phyloP scores from a whole-genome alignment of 2,329 filamentous ascomycete genomes.

The Ascochyta fabae region DNA sequence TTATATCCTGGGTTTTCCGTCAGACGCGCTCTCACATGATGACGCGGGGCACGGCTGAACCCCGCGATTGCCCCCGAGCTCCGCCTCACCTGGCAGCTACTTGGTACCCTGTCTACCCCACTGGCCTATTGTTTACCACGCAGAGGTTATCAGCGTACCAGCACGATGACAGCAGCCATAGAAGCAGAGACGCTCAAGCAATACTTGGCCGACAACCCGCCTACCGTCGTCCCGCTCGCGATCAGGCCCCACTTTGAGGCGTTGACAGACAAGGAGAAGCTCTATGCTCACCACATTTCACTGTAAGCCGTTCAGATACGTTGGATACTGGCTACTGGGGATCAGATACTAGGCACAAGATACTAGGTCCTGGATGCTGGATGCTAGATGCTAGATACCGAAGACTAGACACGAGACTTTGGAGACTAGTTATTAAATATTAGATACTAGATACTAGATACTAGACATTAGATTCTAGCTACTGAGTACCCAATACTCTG shows the following conservation, averaged over 20 bases:
- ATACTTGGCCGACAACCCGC: slow-evolving; percentile 90
- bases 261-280: slow-evolving; percentile 76
- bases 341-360: too few relatives aligned
- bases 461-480: too few relatives aligned
- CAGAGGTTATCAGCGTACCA: background rate
- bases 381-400: too few relatives aligned
- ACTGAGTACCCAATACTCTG: background rate
- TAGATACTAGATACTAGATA: too few relatives aligned
- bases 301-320: slow-evolving; percentile 30
- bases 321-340: too few relatives aligned
- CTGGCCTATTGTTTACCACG: background rate
- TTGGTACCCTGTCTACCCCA: background rate
- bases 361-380: too few relatives aligned
- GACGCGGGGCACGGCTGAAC: background rate
- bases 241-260: slow-evolving; percentile 93
- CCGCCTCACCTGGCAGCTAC: background rate
- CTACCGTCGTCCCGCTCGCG: slow-evolving; percentile 83
- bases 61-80: slow-evolving; percentile 1
- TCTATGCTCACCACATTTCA: slow-evolving; percentile 77
- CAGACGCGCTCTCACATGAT: slow-evolving; percentile 1
- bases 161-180: slow-evolving; percentile 45
- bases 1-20: background rate
- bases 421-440: too few relatives aligned
- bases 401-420: too few relatives aligned
- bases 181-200: slow-evolving; percentile 61